phyloP scores from a whole-genome alignment of 495 filamentous ascomycete species.

The Aspergillus incahuasiensis region DNA sequence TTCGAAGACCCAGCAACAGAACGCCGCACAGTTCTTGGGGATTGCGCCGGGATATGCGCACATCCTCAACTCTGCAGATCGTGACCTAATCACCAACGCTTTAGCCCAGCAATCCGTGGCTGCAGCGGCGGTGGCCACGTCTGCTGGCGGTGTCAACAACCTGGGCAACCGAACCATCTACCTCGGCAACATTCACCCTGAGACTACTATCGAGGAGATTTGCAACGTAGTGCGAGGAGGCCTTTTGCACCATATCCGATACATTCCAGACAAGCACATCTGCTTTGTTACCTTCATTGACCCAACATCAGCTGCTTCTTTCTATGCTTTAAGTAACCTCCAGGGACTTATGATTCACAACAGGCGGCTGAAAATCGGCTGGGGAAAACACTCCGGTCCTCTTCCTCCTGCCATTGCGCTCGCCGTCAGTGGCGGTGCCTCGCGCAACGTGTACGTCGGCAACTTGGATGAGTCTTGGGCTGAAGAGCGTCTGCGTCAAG shows the following conservation, averaged over 20 bases:
- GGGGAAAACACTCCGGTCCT: constrained; percentile 98
- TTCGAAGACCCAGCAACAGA: constrained; percentile 99
- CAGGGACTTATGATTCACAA: constrained; percentile 99
- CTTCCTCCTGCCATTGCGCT: constrained; percentile 94
- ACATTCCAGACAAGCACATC: constrained; percentile 99
- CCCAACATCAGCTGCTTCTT: constrained; percentile 93
- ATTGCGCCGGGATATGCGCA: constrained; percentile 98
- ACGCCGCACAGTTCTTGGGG: constrained; percentile 94
- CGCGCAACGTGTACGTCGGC: constrained; percentile 94
- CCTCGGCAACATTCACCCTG: constrained; percentile 96
- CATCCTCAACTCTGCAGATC: constrained; percentile 90
- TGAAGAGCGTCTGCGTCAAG: constrained; percentile 90
- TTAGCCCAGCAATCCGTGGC: constrained; percentile 97
- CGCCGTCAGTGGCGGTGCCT: constrained; percentile 90
- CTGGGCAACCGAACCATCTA: constrained; percentile 97
- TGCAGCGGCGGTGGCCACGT: constrained; percentile 92
- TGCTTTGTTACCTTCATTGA: constrained; percentile 99
- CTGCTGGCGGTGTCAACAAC: constrained; percentile 94
- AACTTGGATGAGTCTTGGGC: constrained; percentile 97
- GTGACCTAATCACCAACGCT: constrained; percentile 91
- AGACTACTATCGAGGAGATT: constrained; percentile 97
- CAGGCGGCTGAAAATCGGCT: constrained; percentile 93
- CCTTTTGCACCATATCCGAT: constrained; percentile 93
- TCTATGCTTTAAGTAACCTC: constrained; percentile 94
- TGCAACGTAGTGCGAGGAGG: constrained; percentile 95